A percentile compares a stretch with the other conserved stretches of the same genome.
Conservation (phyloP, 148 eudicot species). For the Chenopodium suecicum region DNA sequence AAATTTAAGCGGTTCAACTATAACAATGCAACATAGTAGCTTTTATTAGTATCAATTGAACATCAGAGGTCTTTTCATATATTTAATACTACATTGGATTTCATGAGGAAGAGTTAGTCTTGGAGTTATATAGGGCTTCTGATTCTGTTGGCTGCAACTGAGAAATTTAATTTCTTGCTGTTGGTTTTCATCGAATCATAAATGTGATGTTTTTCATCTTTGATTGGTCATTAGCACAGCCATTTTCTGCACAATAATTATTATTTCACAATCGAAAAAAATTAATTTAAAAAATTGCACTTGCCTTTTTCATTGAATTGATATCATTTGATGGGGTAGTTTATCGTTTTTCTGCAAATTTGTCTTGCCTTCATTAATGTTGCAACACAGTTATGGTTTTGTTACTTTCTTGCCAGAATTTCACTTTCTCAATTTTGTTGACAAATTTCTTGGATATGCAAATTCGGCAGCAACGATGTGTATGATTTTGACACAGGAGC, state of each 20-base stretch:
- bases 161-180: background rate
- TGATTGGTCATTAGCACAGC: background rate
- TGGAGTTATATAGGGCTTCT: background rate
- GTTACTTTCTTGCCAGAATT: constrained; percentile 4
- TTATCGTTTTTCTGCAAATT: background rate
- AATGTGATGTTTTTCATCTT: background rate
- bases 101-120: background rate
- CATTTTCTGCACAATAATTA: background rate
- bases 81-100: background rate
- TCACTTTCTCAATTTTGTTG: constrained; percentile 9
- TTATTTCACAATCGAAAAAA: background rate
- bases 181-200: background rate
- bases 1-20: background rate
- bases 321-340: background rate
- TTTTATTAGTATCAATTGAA: no score
- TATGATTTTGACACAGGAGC: constrained; percentile 99
- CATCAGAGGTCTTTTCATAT: background rate
- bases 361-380: background rate
- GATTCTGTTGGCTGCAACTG: background rate
- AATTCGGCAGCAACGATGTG: constrained; percentile 91
- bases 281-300: no score
- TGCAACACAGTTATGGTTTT: background rate
- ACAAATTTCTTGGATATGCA: constrained; percentile 25
- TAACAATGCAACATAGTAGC: background rate
- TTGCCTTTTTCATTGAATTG: background rate